Conservation (phyloP, 1,284 basidiomycete species). For the Inonotus obliquus region DNA sequence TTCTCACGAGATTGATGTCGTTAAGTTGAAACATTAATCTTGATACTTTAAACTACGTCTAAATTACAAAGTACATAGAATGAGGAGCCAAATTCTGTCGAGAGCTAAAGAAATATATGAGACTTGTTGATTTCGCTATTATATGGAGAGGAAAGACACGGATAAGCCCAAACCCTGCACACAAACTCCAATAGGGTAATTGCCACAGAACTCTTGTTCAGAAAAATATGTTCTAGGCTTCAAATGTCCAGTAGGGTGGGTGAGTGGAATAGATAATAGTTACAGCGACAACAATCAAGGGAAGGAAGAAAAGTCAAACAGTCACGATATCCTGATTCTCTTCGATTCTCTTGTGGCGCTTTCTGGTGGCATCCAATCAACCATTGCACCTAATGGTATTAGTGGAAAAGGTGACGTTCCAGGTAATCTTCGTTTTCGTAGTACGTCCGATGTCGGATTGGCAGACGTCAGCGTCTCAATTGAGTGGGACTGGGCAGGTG, state of each 20-base stretch:
- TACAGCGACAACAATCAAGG: neutral
- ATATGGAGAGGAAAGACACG: too few species aligned
- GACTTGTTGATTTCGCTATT: too few species aligned
- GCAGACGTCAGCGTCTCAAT: neutral
- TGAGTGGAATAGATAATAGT: neutral
- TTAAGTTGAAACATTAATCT: too few species aligned
- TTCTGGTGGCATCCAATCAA: slow-evolving; percentile 10
- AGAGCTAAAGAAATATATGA: too few species aligned
- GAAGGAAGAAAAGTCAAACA: neutral
- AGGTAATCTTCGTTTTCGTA: neutral
- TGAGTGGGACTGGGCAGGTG: neutral
- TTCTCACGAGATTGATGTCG: neutral
- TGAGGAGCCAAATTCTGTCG: too few species aligned
- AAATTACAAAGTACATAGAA: too few species aligned
- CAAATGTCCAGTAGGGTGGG: too few species aligned
- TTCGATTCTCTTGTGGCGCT: slow-evolving; percentile 8
- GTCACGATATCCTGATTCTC: neutral
- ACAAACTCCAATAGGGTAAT: too few species aligned
- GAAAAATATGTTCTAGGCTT: too few species aligned
- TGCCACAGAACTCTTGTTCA: too few species aligned
- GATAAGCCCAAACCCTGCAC: too few species aligned
- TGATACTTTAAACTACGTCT: too few species aligned
- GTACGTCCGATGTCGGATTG: neutral
- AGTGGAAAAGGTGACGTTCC: neutral
- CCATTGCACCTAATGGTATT: slow-evolving; percentile 1